Base-by-base conservation (phyloP, 1,284 basidiomycete species). In the Rhodotorula sp. region DNA sequence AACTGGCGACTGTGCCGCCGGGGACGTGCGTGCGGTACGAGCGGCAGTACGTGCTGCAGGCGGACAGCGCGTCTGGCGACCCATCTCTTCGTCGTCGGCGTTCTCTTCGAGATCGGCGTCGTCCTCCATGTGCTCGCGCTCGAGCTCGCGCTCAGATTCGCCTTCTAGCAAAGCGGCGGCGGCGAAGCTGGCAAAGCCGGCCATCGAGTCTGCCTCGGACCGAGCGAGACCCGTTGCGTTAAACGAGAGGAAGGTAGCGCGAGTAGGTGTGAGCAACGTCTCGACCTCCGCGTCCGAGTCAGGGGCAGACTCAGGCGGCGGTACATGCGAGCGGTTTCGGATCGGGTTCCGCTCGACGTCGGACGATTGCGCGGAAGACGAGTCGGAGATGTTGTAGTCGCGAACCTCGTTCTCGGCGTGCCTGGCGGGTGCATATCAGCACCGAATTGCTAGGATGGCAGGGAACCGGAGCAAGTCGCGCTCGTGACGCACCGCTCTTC, bases 261-360 rank as follows among this genome's bases (percentile, higher is more conserved):
- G 10, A 13, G 52, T 53, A 13, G 7, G 23, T 16, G n/a, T 25
- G n/a, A 25, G 42, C 12, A 16, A 9, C 1, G 16, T 12, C 0
- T 25, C 41, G 41, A 14, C 55, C 5, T 13, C 19, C 41, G 23
- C 13, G 21, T 57, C 55, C 5, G 19, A 21, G 17, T 8, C 41
- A 19, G 42, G 12, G 9, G 4, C 8, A 21, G 0, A 1, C 0
- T 19, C 21, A 17, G 13, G 42, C 8, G 1, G 42, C 9, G 9
- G 7, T 12, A 10, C 14, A 7, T 7, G 10, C 3, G 55, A 14
- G 41, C 8, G 41, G 25, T 21, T 50, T 3, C 19, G 55, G 12
- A 21, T n/a, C 8, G 56, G 25, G 7, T 16, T 8, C 42, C 23
- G 21, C 5, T 42, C n/a, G 14, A 58, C 23, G n/a, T 58, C n/a